phyloP scores from a whole-genome alignment of 2,329 filamentous ascomycete genomes.

The Pyrenophora tritici-repentis region DNA sequence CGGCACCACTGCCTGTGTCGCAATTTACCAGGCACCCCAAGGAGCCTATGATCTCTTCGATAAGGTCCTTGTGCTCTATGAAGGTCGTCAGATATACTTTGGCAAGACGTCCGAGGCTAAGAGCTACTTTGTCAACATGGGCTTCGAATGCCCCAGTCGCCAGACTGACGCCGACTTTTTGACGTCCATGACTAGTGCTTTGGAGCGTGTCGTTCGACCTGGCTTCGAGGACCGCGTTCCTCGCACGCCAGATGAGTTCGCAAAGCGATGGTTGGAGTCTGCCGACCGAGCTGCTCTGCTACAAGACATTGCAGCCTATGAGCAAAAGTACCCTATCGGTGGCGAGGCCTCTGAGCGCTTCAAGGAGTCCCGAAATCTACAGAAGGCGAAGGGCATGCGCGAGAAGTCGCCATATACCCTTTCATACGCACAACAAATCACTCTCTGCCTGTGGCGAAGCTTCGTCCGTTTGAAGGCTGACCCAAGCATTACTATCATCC shows the following conservation, averaged over 20 bases:
- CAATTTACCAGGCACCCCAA: constrained; percentile 75
- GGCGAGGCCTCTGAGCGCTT: constrained; percentile 54
- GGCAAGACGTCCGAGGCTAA: constrained; percentile 67
- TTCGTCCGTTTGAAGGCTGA: constrained; percentile 79
- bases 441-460: constrained; percentile 79
- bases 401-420: constrained; percentile 80
- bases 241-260: constrained; percentile 57
- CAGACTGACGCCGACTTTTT: constrained; percentile 78
- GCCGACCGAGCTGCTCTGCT: constrained; percentile 53
- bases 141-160: constrained; percentile 72
- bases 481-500: constrained; percentile 71
- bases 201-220: constrained; percentile 52
- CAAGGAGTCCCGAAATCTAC: constrained; percentile 51
- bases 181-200: constrained; percentile 68
- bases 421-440: constrained; percentile 74
- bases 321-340: constrained; percentile 52
- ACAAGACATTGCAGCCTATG: constrained; percentile 53
- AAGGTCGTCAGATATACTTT: constrained; percentile 74
- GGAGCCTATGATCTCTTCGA: constrained; percentile 72
- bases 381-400: constrained; percentile 58
- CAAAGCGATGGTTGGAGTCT: constrained; percentile 60
- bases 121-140: constrained; percentile 71
- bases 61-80: constrained; percentile 70
- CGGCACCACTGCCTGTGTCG: constrained; percentile 68
- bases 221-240: constrained; percentile 55